Conservation (phyloP, 192 early-diverging fungal species). For the Linnemannia exigua region DNA sequence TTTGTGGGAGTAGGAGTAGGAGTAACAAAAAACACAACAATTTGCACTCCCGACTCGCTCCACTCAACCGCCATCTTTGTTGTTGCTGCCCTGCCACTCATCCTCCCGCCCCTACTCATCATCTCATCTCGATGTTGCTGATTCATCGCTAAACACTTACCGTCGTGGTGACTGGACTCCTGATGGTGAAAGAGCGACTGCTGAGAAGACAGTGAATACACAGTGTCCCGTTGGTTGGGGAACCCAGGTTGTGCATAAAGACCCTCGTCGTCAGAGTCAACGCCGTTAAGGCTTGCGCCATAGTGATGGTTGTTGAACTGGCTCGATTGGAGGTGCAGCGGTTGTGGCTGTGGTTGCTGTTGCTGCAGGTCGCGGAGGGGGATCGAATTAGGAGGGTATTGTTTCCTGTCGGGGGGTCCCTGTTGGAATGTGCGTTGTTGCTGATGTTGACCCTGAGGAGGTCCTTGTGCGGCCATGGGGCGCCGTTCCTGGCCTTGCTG, state of each 20-base stretch:
- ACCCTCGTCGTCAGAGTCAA: conserved; percentile 39
- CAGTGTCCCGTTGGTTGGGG: conserved; percentile 34
- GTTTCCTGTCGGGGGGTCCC: neutral
- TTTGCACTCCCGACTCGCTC: conserved; percentile 5
- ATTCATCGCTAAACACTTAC: conserved; percentile 5
- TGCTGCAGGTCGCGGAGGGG: conserved; percentile 27
- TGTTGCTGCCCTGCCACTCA: neutral
- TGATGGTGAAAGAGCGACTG: conserved; percentile 35
- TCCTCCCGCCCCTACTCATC: neutral
- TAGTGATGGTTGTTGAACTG: conserved; percentile 41
- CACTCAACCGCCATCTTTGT: neutral
- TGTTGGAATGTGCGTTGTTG: conserved; percentile 17
- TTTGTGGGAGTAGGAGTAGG: neutral
- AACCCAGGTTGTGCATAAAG: conserved; percentile 12
- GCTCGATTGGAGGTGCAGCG: neutral
- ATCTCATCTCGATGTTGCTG: neutral
- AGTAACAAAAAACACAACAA: neutral
- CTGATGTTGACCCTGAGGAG: neutral
- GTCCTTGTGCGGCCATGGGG: neutral
- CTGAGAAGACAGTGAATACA: conserved; percentile 36
- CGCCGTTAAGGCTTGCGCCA: conserved; percentile 12
- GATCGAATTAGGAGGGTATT: conserved; percentile 27
- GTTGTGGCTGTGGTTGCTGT: neutral
- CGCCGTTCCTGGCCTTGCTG: neutral
- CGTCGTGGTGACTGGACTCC: conserved; percentile 17